Conservation (phyloP, 2,329 filamentous ascomycete species). For the Ceratocystis cubensis region DNA sequence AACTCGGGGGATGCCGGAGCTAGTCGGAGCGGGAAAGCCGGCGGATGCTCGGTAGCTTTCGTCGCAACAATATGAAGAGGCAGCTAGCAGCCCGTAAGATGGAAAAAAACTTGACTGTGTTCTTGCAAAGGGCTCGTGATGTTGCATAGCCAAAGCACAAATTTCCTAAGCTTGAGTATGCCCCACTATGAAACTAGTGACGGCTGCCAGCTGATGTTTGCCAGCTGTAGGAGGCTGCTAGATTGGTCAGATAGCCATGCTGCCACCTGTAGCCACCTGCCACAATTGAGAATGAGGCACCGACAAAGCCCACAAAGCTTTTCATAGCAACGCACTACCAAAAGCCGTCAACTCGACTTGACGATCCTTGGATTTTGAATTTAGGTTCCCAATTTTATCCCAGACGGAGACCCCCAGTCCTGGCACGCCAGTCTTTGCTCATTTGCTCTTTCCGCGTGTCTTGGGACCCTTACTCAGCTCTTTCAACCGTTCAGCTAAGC, state of each 20-base stretch:
- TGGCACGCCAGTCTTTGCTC: neutral
- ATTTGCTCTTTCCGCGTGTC: neutral
- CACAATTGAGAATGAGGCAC: neutral
- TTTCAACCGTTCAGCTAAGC: neutral
- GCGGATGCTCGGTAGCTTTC: neutral
- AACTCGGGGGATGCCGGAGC: neutral
- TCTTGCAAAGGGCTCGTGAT: slow-evolving; percentile 1
- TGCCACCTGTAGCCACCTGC: neutral
- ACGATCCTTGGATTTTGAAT: neutral
- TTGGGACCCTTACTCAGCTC: neutral
- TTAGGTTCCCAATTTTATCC: neutral
- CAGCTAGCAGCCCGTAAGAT: neutral
- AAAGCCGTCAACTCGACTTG: neutral
- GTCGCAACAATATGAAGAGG: neutral
- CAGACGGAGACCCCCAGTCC: too few species aligned
- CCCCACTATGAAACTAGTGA: neutral
- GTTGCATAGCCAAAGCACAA: neutral
- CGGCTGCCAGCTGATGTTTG: neutral
- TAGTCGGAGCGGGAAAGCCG: neutral
- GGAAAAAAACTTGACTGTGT: neutral
- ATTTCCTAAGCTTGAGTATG: neutral
- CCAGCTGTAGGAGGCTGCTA: neutral
- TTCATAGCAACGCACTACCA: neutral
- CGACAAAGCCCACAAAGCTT: slow-evolving; percentile 1
- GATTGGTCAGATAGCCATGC: neutral